Percentiles rank a stretch among this genome's conserved stretches.
phyloP scores from a whole-genome alignment of 2,329 filamentous ascomycete genomes.

The Beauveria brongniartii region DNA sequence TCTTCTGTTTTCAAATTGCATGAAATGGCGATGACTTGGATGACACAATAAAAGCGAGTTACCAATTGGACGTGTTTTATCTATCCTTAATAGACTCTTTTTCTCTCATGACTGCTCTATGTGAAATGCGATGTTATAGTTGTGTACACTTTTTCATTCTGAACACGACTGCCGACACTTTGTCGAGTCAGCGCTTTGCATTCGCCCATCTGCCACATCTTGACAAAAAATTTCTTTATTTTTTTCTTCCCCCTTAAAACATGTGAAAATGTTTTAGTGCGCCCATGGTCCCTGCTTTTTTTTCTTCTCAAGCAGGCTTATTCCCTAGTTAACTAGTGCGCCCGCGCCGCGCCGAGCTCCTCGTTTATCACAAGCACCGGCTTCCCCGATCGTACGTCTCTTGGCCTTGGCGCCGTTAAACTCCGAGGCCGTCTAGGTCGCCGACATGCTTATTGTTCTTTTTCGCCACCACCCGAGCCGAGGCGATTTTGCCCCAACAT shows the following conservation, averaged over 20 bases:
- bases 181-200: neutral
- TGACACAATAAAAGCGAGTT: constrained; percentile 13
- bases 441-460: neutral
- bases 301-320: neutral
- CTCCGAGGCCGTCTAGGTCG: neutral
- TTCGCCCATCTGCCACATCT: neutral
- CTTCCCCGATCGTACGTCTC: neutral
- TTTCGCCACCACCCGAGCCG: constrained; percentile 4
- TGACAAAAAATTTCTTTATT: neutral
- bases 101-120: neutral
- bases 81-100: constrained; percentile 10
- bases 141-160: no score
- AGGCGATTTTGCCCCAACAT: neutral
- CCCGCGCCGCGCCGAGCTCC: neutral
- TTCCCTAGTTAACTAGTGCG: neutral
- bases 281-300: neutral
- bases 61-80: constrained; percentile 10
- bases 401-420: neutral
- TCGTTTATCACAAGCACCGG: neutral
- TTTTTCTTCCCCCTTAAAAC: neutral
- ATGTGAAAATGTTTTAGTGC: constrained; percentile 9
- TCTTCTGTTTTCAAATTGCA: constrained; percentile 9
- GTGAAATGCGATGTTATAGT: no score
- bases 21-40: constrained; percentile 13
- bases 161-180: no score